Conservation (phyloP, 75 land plant genomes). For the Sequoia sempervirens region DNA sequence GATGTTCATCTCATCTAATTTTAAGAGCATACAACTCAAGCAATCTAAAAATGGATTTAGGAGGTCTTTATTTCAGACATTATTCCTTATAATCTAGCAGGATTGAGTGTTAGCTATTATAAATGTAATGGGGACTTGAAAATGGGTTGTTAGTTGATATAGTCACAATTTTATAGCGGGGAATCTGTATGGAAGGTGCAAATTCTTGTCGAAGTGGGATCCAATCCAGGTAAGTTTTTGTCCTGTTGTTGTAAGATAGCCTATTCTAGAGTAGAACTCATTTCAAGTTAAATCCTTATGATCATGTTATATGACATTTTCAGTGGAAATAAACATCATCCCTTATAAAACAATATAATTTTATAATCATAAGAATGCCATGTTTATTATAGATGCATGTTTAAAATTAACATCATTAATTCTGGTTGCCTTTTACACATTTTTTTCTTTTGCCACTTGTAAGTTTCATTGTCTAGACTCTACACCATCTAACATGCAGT, state of each 20-base stretch:
- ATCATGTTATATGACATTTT: background rate
- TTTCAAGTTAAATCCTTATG: background rate
- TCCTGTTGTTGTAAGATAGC: background rate
- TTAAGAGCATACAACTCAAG: too few species aligned
- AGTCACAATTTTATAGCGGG: background rate
- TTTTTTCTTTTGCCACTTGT: conserved; percentile 6
- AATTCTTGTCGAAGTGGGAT: background rate
- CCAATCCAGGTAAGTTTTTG: background rate
- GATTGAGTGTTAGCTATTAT: too few species aligned
- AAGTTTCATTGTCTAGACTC: conserved; percentile 7
- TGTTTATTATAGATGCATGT: background rate
- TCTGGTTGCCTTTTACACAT: background rate
- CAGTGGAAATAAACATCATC: background rate
- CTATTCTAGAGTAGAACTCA: background rate
- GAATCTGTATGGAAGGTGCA: background rate
- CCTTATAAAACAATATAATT: background rate
- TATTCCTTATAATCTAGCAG: too few species aligned
- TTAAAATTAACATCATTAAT: background rate
- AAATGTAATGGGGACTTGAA: too few species aligned
- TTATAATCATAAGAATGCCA: background rate
- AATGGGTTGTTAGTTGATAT: too few species aligned
- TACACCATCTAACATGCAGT: background rate
- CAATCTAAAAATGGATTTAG: too few species aligned
- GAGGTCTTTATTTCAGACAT: too few species aligned
- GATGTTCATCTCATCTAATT: too few species aligned